Evolutionary conservation across 352 stramenopile species (phyloP).

Genomic region (Globisporangium irregulare): DNA sequence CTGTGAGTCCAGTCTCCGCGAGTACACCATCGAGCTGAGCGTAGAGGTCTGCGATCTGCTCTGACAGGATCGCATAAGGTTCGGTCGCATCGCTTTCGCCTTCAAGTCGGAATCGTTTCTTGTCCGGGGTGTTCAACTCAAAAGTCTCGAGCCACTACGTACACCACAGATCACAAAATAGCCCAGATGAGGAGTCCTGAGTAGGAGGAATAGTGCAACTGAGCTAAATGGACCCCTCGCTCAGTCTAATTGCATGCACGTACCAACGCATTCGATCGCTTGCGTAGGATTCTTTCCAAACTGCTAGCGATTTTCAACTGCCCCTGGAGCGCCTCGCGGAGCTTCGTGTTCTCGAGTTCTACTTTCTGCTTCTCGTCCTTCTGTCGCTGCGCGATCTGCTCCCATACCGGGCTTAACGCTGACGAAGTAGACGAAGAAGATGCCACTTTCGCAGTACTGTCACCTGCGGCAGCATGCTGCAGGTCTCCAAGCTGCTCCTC

Average conservation of each 20-base stretch:
- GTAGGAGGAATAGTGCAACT: too few species aligned
- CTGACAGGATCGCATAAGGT: background rate
- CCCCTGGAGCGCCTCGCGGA: constrained; percentile 3
- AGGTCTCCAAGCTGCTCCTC: background rate
- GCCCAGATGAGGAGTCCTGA: too few species aligned
- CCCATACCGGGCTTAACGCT: background rate
- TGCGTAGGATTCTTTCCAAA: background rate
- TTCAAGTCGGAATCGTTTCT: background rate
- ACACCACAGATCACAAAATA: too few species aligned
- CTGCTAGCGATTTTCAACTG: constrained; percentile 1
- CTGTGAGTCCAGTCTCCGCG: background rate
- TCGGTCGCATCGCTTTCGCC: background rate
- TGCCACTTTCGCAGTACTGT: background rate
- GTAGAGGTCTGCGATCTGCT: background rate
- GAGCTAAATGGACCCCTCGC: too few species aligned
- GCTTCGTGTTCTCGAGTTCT: constrained; percentile 1
- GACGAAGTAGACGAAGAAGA: background rate
- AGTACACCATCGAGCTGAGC: constrained; percentile 5
- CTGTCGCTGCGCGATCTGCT: background rate
- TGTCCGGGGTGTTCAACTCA: background rate
- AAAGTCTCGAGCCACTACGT: background rate
- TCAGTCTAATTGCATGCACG: background rate
- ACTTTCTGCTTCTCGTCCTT: background rate
- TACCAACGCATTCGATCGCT: background rate
- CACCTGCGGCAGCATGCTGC: background rate